Conservation (phyloP, 768 basidiomycete species). For the Macrolepiota fuliginosa region DNA sequence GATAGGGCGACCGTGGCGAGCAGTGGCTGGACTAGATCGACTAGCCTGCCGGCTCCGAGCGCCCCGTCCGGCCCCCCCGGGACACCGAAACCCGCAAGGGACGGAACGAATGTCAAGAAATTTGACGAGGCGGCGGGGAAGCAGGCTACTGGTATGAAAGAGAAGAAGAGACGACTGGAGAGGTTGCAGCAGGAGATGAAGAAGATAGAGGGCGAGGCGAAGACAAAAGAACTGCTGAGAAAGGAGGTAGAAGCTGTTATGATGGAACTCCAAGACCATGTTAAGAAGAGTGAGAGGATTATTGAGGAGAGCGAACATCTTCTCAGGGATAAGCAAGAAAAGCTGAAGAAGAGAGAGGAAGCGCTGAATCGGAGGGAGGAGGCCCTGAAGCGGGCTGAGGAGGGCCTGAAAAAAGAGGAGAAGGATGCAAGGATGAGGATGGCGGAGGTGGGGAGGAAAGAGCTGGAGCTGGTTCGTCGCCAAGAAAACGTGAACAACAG, state of each 20-base stretch:
- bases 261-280: neutral
- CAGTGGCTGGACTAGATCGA: too few species aligned
- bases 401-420: too few species aligned
- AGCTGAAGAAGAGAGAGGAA: slow-evolving; percentile 6
- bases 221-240: neutral
- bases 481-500: slow-evolving; percentile 1
- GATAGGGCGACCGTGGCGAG: slow-evolving; percentile 24
- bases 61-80: neutral
- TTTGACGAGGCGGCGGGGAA: slow-evolving; percentile 12
- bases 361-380: slow-evolving; percentile 10
- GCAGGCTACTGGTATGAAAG: slow-evolving; percentile 7
- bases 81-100: slow-evolving; percentile 19
- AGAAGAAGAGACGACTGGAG: slow-evolving; percentile 6
- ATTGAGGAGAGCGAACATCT: neutral
- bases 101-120: neutral
- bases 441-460: slow-evolving; percentile 9
- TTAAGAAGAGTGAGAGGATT: neutral
- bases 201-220: slow-evolving; percentile 2
- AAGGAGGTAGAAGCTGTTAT: slow-evolving; percentile 2
- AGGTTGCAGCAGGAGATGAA: neutral
- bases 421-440: slow-evolving; percentile 8
- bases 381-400: too few species aligned
- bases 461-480: slow-evolving; percentile 5
- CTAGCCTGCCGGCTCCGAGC: too few species aligned
- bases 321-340: too few species aligned